A percentile compares a stretch with the other conserved stretches of the same genome.
These are phyloP conservation scores for Stentor coeruleus DNA, from an alignment of 73 alveolate genomes.

Conservation along the genomic window DNA sequence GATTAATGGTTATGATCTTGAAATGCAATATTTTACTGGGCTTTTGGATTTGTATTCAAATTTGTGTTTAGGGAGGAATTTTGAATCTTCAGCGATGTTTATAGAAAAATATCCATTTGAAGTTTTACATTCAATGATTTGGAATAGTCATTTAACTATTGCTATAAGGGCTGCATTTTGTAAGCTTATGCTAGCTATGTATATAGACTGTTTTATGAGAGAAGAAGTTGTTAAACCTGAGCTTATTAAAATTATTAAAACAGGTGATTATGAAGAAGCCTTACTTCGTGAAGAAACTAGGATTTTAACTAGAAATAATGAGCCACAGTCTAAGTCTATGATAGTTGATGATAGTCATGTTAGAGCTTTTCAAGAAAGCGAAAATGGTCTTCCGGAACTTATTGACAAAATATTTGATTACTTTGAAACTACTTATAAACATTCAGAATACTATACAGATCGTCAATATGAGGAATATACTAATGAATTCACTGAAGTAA, in stretches of 20 bases:
- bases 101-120: neutral
- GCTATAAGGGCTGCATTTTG: conserved; percentile 37
- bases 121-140: conserved; percentile 1
- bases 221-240: conserved; percentile 40
- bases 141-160: conserved; percentile 6
- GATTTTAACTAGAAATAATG: neutral
- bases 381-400: neutral
- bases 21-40: neutral
- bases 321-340: too few species aligned
- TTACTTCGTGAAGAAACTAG: neutral
- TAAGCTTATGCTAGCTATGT: conserved; percentile 32
- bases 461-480: too few species aligned
- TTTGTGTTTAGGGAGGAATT: conserved; percentile 24
- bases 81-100: neutral
- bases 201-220: conserved; percentile 40
- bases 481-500: too few species aligned
- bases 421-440: neutral
- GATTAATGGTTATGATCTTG: neutral
- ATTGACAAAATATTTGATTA: neutral
- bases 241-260: conserved; percentile 31
- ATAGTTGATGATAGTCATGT: neutral
- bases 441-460: too few species aligned
- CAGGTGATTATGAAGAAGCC: neutral
- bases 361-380: neutral
- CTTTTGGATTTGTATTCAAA: neutral